Conservation (phyloP, 352 stramenopile genomes). For the Globisporangium apiculatum region DNA sequence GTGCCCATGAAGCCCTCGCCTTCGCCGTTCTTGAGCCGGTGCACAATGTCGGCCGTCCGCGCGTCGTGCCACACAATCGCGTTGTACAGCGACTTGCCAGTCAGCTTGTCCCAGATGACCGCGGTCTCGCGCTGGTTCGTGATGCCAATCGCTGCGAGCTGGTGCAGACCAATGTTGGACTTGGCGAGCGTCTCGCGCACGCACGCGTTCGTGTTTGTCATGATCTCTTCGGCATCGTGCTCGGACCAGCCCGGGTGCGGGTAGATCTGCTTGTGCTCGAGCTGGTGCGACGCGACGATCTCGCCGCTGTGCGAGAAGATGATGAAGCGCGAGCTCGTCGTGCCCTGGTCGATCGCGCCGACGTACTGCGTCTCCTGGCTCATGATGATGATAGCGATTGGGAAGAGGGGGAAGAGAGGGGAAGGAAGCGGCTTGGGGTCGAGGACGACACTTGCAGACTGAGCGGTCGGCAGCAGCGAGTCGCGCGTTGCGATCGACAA, state of each 20-base stretch:
- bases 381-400: slow-evolving; percentile 15
- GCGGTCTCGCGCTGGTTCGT: slow-evolving; percentile 99
- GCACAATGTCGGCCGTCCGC: slow-evolving; percentile 89
- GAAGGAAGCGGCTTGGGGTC: slow-evolving; percentile 6
- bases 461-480: slow-evolving; percentile 6
- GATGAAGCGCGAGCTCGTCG: slow-evolving; percentile 95
- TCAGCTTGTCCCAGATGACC: slow-evolving; percentile 94
- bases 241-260: slow-evolving; percentile 95
- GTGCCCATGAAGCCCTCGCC: slow-evolving; percentile 43
- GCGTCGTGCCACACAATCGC: slow-evolving; percentile 99
- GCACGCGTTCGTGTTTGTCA: slow-evolving; percentile 72
- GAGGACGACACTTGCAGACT: slow-evolving; percentile 29
- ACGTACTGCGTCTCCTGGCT: slow-evolving; percentile 40
- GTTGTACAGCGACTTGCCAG: slow-evolving; percentile 95
- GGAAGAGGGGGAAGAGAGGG: slow-evolving; percentile 2
- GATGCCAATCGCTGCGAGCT: slow-evolving; percentile 93
- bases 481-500: no score
- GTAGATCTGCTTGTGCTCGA: slow-evolving; percentile 97
- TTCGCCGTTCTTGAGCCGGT: slow-evolving; percentile 63
- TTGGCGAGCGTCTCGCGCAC: slow-evolving; percentile 71
- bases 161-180: slow-evolving; percentile 48
- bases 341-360: slow-evolving; percentile 96
- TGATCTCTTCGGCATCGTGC: slow-evolving; percentile 97
- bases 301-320: slow-evolving; percentile 88
- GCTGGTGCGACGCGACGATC: slow-evolving; percentile 89